Percentiles rank a stretch among this genome's conserved stretches.
These are phyloP conservation scores for Suillus fuscotomentosus DNA, from an alignment of 768 basidiomycete species.

Conservation along the genomic window DNA sequence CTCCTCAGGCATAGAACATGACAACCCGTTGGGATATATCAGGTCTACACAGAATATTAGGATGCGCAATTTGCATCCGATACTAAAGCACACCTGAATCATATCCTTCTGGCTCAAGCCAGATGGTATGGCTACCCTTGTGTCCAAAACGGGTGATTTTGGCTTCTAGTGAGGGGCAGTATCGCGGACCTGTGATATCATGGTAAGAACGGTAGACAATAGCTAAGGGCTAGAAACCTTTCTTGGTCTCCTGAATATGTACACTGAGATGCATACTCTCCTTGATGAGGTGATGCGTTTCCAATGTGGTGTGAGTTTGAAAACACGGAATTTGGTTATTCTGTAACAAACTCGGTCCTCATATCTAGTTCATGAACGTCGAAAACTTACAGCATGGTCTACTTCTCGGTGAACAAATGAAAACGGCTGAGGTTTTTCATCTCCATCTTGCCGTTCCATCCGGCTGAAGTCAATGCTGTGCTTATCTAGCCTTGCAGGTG, in stretches of 20 bases:
- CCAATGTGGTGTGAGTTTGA: conserved; percentile 68
- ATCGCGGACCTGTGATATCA: conserved; percentile 66
- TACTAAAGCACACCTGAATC: conserved; percentile 62
- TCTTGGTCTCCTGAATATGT: conserved; percentile 88
- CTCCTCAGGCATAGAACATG: conserved; percentile 85
- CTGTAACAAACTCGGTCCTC: conserved; percentile 35
- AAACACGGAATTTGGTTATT: conserved; percentile 72
- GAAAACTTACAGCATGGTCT: conserved; percentile 58
- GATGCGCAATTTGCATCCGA: background rate
- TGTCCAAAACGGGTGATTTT: conserved; percentile 80
- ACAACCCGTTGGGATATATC: conserved; percentile 89
- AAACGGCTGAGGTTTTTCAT: conserved; percentile 65
- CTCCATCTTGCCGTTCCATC: conserved; percentile 66
- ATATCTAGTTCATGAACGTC: background rate
- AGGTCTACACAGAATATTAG: conserved; percentile 48
- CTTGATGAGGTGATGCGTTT: conserved; percentile 72
- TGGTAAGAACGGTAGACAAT: background rate
- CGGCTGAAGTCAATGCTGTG: conserved; percentile 67
- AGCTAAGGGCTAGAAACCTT: conserved; percentile 44
- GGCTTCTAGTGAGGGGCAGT: conserved; percentile 88
- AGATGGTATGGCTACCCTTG: conserved; percentile 70
- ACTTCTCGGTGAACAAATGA: conserved; percentile 70
- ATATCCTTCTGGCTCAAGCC: conserved; percentile 93
- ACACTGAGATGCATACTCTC: conserved; percentile 76
- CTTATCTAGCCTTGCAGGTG: conserved; percentile 76